A percentile compares a stretch with the other conserved stretches of the same genome.
Evolutionary conservation across 805 yeast genomes (phyloP).

Genomic region (Yarrowia sp.): DNA sequence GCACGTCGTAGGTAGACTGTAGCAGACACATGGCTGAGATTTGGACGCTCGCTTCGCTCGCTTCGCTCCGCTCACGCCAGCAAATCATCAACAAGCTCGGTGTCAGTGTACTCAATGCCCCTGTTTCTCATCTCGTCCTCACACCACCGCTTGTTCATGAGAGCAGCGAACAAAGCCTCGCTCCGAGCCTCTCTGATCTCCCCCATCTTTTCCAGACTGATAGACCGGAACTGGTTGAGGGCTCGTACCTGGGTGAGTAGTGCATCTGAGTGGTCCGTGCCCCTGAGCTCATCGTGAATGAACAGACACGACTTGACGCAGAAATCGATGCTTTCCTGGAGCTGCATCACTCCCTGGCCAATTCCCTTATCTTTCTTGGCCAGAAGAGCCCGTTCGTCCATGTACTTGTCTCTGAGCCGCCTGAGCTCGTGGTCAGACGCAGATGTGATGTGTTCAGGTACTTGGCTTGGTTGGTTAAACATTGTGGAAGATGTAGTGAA

Average conservation of each 20-base stretch:
- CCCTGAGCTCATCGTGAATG: conserved; percentile 19
- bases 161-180: conserved; percentile 18
- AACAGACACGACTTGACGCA: conserved; percentile 25
- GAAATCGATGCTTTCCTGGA: conserved; percentile 21
- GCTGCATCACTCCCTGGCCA: conserved; percentile 23
- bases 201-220: conserved; percentile 27
- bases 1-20: too few species aligned
- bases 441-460: conserved; percentile 6
- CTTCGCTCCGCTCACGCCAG: too few species aligned
- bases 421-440: conserved; percentile 16
- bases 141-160: conserved; percentile 18
- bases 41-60: background rate
- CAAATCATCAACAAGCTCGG: background rate
- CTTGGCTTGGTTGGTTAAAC: conserved; percentile 29
- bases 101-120: background rate
- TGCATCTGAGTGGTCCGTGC: conserved; percentile 9
- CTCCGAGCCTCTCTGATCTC: conserved; percentile 13
- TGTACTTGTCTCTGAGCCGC: background rate
- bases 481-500: background rate
- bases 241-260: conserved; percentile 5
- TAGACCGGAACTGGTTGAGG: conserved; percentile 16
- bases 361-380: conserved; percentile 5
- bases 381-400: background rate
- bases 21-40: too few species aligned
- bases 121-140: conserved; percentile 26